Base-by-base conservation (phyloP, 192 early-diverging fungal genomes). In the Rhizoclosmatium sp. region DNA sequence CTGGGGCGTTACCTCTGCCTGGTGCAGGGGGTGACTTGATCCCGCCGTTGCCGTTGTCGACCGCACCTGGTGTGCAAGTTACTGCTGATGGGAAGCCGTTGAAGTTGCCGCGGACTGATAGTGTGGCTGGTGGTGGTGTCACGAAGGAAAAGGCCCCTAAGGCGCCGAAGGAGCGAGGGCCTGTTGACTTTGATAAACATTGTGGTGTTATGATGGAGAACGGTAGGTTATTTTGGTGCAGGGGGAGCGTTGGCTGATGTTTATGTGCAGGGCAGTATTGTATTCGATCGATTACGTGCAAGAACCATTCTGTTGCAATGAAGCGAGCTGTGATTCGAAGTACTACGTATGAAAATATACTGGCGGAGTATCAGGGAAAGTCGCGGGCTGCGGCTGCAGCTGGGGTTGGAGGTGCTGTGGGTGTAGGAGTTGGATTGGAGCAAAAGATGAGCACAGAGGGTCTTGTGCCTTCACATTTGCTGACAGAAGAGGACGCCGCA, bases 221-320 rank as follows among this genome's bases (percentile, higher is more conserved):
- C 10, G 73, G 73, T 72, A 12, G 7, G 21, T 40, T 46, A 46
- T 4, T 69, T 46, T 46, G 23, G 12, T 69, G 31, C 23, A 46
- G 39, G 10, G 45, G n/a, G n/a, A n/a, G n/a, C n/a, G n/a, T n/a
- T n/a, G n/a, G n/a, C n/a, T n/a, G n/a, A n/a, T n/a, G n/a, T n/a
- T n/a, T n/a, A n/a, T n/a, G n/a, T n/a, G n/a, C n/a, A 47, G 87
- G 86, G 12, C 65, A 81, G 59, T 88, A 88, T 0, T 98, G 97
- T 82, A 86, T 91, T 59, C 93, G 97, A 56, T 95, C 95, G 58
- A 89, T 98, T 14, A 98, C 95, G 42, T 98, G 97, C 86, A 98
- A 98, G 80, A 96, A 94, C 3, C 97, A 98, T 72, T 92, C 93
- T 44, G 95, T 98, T 88, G 92, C 91, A 1, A 86, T 89, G 51